Evolutionary conservation across 257 asterid genomes (phyloP).

Genomic region (Solanum ossicruentum): DNA sequence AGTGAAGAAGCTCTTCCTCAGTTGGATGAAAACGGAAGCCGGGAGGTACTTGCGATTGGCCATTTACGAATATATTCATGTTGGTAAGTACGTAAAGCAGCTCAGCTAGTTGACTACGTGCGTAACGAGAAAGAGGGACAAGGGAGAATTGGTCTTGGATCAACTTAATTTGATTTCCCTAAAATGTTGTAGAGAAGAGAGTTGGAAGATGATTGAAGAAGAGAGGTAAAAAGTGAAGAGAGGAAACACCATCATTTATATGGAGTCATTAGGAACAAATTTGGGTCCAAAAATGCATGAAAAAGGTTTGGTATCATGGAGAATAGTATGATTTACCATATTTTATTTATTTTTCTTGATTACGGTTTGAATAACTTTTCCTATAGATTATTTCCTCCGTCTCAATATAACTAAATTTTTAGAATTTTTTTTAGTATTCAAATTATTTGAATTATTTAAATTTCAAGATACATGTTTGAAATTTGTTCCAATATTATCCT

Average conservation of each 20-base stretch:
- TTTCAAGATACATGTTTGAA: no score
- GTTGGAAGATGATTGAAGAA: background rate
- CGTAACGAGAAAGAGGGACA: background rate
- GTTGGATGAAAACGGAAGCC: slow-evolving; percentile 95
- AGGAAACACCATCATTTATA: slow-evolving; percentile 34
- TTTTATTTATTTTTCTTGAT: background rate
- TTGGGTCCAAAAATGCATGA: slow-evolving; percentile 31
- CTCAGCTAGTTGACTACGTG: background rate
- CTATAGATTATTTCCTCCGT: no score
- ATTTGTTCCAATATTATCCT: no score
- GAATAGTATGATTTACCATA: slow-evolving; percentile 1
- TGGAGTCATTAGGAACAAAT: slow-evolving; percentile 11
- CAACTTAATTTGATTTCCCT: background rate
- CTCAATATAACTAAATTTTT: no score
- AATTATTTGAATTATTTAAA: no score
- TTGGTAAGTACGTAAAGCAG: background rate
- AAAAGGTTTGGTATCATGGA: slow-evolving; percentile 37
- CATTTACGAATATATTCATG: slow-evolving; percentile 65
- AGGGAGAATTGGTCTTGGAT: background rate
- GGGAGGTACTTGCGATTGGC: slow-evolving; percentile 76
- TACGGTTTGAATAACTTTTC: no score
- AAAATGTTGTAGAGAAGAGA: background rate
- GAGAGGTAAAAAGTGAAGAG: slow-evolving; percentile 19
- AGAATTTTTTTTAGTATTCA: no score
- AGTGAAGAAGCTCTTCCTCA: slow-evolving; percentile 83